Percentiles rank a stretch among this genome's conserved stretches.
Conservation (phyloP, 305 asterid species). For the Fraxinus xanthoxyloides region DNA sequence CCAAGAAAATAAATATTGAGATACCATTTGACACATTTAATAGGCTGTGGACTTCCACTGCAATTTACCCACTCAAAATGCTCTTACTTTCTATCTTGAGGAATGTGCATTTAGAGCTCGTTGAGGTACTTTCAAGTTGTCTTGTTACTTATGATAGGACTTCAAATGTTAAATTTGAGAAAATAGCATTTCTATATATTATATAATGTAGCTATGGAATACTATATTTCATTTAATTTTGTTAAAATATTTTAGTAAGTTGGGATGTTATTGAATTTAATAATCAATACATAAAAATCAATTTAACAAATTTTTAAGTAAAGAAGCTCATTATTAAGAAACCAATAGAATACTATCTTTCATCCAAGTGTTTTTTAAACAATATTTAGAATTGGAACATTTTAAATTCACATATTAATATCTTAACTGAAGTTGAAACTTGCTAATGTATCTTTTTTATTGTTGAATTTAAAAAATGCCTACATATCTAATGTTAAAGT, state of each 20-base stretch:
- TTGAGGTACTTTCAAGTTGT: background rate
- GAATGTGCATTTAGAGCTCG: background rate
- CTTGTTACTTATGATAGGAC: background rate
- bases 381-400: background rate
- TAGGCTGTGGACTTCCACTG: background rate
- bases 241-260: background rate
- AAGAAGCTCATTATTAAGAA: background rate
- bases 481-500: background rate
- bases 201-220: background rate
- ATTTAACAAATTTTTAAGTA: background rate
- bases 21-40: background rate
- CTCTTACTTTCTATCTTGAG: background rate
- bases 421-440: background rate
- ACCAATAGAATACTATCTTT: background rate
- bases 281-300: background rate
- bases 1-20: background rate
- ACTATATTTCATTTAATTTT: too few relatives aligned
- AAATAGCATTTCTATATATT: background rate
- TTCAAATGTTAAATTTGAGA: background rate
- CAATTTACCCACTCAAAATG: background rate
- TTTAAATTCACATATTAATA: too few relatives aligned
- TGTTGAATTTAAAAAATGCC: background rate
- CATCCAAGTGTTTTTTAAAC: background rate
- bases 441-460: background rate
- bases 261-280: background rate